phyloP scores from a whole-genome alignment of 2,329 filamentous ascomycete genomes.

The Lojkania enalia region DNA sequence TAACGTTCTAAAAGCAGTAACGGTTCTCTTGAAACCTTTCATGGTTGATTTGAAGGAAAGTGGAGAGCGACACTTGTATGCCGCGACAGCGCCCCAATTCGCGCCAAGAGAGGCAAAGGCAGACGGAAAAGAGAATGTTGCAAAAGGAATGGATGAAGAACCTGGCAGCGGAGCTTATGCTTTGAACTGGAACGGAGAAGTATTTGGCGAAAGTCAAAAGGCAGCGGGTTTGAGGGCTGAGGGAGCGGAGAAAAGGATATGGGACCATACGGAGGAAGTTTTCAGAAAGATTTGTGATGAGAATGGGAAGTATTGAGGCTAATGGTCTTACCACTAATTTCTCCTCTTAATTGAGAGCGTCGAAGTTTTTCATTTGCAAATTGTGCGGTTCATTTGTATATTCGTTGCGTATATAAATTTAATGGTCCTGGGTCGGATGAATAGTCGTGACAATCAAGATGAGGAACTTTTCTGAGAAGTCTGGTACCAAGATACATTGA shows the following conservation, averaged over 20 bases:
- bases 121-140: slow-evolving; percentile 12
- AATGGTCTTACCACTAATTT: no score
- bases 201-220: slow-evolving; percentile 20
- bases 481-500: no score
- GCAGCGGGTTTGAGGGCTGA: slow-evolving; percentile 24
- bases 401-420: no score
- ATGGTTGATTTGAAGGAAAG: slow-evolving; percentile 30
- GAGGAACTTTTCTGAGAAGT: no score
- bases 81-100: slow-evolving; percentile 31
- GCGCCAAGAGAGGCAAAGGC: slow-evolving; percentile 20
- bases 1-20: slow-evolving; percentile 8
- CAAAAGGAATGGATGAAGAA: slow-evolving; percentile 26
- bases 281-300: slow-evolving; percentile 32
- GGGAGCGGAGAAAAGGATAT: slow-evolving; percentile 32
- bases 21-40: slow-evolving; percentile 19
- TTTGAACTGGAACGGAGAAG: slow-evolving; percentile 30
- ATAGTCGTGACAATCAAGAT: no score
- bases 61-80: slow-evolving; percentile 40
- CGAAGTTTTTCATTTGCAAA: no score
- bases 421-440: no score
- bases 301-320: slow-evolving; percentile 22
- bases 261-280: slow-evolving; percentile 37
- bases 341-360: no score
- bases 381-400: no score
- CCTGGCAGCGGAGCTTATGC: slow-evolving; percentile 32